Evolutionary conservation across 2,329 filamentous ascomycete genomes (phyloP).

Genomic region (Verticillium klebahnii): DNA sequence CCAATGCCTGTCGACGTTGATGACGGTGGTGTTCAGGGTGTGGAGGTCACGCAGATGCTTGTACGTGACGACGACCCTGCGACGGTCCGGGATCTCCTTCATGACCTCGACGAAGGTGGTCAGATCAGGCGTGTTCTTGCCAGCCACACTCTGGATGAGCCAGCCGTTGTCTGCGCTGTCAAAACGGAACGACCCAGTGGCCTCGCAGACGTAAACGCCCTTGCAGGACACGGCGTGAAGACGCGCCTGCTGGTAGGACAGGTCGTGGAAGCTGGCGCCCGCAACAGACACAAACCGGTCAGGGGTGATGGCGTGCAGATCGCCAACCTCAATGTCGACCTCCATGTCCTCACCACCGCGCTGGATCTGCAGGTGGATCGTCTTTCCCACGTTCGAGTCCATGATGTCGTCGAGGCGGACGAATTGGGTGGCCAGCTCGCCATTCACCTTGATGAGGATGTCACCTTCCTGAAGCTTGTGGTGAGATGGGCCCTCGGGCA

Average conservation of each 20-base stretch:
- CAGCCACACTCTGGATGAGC: slow-evolving; percentile 89
- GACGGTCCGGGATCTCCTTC: slow-evolving; percentile 75
- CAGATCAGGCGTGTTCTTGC: slow-evolving; percentile 84
- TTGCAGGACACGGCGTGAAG: slow-evolving; percentile 89
- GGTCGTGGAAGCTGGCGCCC: slow-evolving; percentile 88
- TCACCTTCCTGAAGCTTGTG: slow-evolving; percentile 90
- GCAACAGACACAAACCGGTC: slow-evolving; percentile 93
- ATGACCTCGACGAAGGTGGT: slow-evolving; percentile 88
- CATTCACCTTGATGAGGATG: slow-evolving; percentile 89
- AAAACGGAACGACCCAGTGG: slow-evolving; percentile 90
- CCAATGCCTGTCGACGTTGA: slow-evolving; percentile 95
- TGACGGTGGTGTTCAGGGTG: slow-evolving; percentile 86
- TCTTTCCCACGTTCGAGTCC: slow-evolving; percentile 77
- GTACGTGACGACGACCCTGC: slow-evolving; percentile 89
- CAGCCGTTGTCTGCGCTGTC: slow-evolving; percentile 88
- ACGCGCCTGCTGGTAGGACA: slow-evolving; percentile 97
- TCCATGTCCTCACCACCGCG: slow-evolving; percentile 84
- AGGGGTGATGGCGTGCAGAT: slow-evolving; percentile 91
- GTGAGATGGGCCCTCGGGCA: slow-evolving; percentile 85
- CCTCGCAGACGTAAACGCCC: slow-evolving; percentile 93
- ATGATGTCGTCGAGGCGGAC: slow-evolving; percentile 86
- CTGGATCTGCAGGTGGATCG: slow-evolving; percentile 78
- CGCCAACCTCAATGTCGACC: slow-evolving; percentile 78
- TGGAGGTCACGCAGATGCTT: slow-evolving; percentile 94
- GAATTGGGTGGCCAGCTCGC: slow-evolving; percentile 88